Evolutionary conservation across 345 rosid species (phyloP), one percentile per base, ranked within the genome.

Genomic region (Euclidium syriacum): DNA sequence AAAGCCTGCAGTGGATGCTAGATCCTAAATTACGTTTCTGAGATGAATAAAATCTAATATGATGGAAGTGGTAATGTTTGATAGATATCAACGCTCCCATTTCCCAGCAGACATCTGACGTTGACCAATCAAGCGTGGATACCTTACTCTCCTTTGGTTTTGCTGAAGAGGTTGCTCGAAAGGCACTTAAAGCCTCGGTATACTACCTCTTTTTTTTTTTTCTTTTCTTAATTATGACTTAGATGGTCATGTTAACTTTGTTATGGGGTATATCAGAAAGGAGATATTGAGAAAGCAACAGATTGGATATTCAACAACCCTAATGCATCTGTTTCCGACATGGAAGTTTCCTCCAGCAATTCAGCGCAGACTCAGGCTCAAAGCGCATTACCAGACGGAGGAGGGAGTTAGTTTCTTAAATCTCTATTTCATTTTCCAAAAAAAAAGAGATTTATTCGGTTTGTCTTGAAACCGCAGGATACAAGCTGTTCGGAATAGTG

Each of bases 231-330:
- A n/a, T n/a, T n/a, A n/a, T n/a, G n/a, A n/a, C n/a, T n/a, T n/a
- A n/a, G n/a, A n/a, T n/a, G n/a, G n/a, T n/a, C n/a, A n/a, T n/a
- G n/a, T n/a, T n/a, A n/a, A n/a, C n/a, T n/a, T n/a, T n/a, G n/a
- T n/a, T n/a, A n/a, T n/a, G n/a, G n/a, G n/a, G n/a, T n/a, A n/a
- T n/a, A n/a, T n/a, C 80, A 95, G 97, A 94, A 86, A 50, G 95
- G 94, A 64, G 96, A 95, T 61, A 79, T 95, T 52, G 99, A 80
- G 78, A 90, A 79, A 71, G 99, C 99, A 42, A 88, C 99, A 50
- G 99, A 95, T 66, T 95, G 99, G 99, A 88, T 95, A 82, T 95
- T 95, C 74, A 88, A 73, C 78, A 95, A 81, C 75, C 97, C 95
- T 32, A 83, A 77, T 76, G 83, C 91, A 67, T 75, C 85, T 62